Evolutionary conservation across 129 eudicot species (phyloP).

Genomic region (Flaveria robusta): DNA sequence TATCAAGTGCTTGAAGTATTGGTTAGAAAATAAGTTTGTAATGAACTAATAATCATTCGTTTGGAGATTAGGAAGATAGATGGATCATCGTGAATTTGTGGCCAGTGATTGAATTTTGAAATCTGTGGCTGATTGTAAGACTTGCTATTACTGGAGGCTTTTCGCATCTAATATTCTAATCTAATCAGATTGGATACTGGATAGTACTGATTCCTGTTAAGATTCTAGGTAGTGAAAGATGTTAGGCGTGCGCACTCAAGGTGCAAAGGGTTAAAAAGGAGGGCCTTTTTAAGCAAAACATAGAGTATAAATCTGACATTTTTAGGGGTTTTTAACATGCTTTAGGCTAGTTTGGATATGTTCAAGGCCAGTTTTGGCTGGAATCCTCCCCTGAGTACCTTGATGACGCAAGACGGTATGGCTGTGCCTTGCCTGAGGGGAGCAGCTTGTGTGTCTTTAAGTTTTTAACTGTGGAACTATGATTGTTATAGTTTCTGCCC

Average conservation of each 20-base stretch:
- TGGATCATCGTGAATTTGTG: conserved; percentile 13
- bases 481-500: background rate
- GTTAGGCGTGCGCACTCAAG: too few relatives aligned
- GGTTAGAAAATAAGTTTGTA: conserved; percentile 2
- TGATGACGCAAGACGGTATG: too few relatives aligned
- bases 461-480: too few relatives aligned
- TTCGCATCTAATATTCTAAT: background rate
- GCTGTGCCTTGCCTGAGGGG: too few relatives aligned
- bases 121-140: background rate
- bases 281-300: too few relatives aligned
- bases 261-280: too few relatives aligned
- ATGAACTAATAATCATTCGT: background rate
- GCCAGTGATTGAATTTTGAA: background rate
- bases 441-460: too few relatives aligned
- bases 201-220: background rate
- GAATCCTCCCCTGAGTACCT: too few relatives aligned
- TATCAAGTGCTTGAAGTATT: background rate
- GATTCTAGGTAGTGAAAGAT: background rate
- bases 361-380: too few relatives aligned
- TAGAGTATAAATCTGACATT: too few relatives aligned
- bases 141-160: background rate
- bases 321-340: too few relatives aligned
- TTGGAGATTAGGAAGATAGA: conserved; percentile 14
- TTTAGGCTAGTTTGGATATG: too few relatives aligned
- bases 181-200: background rate